Conservation (phyloP, 495 filamentous ascomycete species). For the Astrothelium macrocarpum region DNA sequence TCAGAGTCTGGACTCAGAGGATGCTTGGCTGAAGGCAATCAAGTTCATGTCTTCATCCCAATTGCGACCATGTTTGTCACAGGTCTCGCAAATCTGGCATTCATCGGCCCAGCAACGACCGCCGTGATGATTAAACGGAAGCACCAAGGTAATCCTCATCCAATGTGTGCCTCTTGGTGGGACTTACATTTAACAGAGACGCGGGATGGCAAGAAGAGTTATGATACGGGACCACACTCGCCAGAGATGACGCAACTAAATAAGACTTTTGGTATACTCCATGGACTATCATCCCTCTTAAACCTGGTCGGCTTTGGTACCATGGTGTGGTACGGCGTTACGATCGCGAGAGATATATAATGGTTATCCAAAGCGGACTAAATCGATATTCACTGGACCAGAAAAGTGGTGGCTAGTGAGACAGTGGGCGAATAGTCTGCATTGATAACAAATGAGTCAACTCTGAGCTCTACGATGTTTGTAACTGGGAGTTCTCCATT, state of each 20-base stretch:
- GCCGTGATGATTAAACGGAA: constrained; percentile 64
- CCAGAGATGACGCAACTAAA: constrained; percentile 76
- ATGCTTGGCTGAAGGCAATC: constrained; percentile 38
- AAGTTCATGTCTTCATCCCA: constrained; percentile 52
- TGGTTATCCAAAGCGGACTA: too few species aligned
- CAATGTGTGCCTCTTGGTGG: constrained; percentile 1
- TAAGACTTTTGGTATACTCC: constrained; percentile 64
- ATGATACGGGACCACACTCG: constrained; percentile 63
- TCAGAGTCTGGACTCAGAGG: constrained; percentile 9
- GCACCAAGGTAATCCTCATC: constrained; percentile 52
- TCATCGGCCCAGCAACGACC: constrained; percentile 63
- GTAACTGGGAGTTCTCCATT: too few species aligned
- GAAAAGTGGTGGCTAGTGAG: too few species aligned
- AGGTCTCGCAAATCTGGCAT: constrained; percentile 54
- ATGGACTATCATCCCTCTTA: constrained; percentile 65
- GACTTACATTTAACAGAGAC: constrained; percentile 42
- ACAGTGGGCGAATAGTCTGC: too few species aligned
- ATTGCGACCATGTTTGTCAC: constrained; percentile 54
- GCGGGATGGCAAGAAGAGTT: constrained; percentile 72
- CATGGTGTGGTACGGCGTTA: constrained; percentile 63
- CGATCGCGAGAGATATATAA: constrained; percentile 50
- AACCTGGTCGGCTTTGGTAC: constrained; percentile 60
- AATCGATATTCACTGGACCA: too few species aligned
- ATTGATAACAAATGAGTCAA: too few species aligned
- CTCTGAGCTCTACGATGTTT: too few species aligned